phyloP scores from a whole-genome alignment of 148 eudicot genomes.

The Linanthus parryae region DNA sequence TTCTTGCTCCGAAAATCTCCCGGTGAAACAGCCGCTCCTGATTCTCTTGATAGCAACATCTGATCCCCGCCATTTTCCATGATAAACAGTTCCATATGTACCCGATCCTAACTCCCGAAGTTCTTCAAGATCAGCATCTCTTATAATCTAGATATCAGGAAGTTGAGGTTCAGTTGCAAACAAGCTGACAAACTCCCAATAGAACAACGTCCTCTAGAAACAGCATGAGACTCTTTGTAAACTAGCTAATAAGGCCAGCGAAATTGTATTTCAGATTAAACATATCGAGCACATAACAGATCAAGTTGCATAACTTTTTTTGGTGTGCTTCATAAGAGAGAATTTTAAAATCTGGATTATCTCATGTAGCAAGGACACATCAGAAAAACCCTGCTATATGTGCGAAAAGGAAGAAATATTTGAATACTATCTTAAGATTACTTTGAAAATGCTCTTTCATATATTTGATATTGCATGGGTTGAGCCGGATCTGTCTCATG shows the following conservation, averaged over 20 bases:
- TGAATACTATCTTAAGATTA: no score
- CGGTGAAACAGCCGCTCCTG: slow-evolving; percentile 83
- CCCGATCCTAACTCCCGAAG: slow-evolving; percentile 79
- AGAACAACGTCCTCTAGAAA: no score
- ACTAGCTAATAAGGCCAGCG: neutral
- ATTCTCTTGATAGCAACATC: slow-evolving; percentile 98
- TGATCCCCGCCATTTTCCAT: slow-evolving; percentile 95
- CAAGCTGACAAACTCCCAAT: no score
- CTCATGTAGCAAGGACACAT: no score
- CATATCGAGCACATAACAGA: neutral
- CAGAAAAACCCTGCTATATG: no score
- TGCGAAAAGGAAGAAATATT: no score
- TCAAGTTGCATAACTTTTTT: neutral
- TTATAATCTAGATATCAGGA: slow-evolving; percentile 54
- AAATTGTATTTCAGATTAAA: neutral
- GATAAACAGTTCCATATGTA: slow-evolving; percentile 94
- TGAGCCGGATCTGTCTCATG: no score
- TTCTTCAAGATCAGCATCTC: slow-evolving; percentile 86
- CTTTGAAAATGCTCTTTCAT: no score
- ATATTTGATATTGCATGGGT: no score
- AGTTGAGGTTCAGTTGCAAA: slow-evolving; percentile 4
- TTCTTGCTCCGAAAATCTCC: slow-evolving; percentile 91
- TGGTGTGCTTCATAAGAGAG: neutral
- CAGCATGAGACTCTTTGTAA: no score
- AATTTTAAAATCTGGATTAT: no score